phyloP scores from a whole-genome alignment of 1,284 basidiomycete genomes.

The Xerocomus amazonicus region DNA sequence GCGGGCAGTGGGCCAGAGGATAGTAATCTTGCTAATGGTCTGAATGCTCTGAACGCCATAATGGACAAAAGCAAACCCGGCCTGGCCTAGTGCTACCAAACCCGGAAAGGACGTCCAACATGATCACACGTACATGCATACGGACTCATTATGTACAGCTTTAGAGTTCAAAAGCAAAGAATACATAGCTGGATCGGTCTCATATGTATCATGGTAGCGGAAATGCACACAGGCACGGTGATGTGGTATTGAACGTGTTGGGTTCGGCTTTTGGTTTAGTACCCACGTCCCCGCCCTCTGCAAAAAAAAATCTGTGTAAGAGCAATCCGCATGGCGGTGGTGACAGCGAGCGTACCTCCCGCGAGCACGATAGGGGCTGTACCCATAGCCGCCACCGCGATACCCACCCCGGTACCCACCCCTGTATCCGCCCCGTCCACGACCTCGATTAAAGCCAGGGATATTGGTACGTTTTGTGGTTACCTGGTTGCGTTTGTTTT shows the following conservation, averaged over 20 bases:
- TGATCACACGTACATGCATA: background rate
- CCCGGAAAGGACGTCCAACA: conserved; percentile 4
- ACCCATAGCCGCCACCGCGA: conserved; percentile 51
- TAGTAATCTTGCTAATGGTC: conserved; percentile 20
- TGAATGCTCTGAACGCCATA: conserved; percentile 15
- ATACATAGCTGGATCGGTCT: conserved; percentile 30
- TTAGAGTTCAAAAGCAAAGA: conserved; percentile 25
- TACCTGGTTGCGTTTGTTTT: conserved; percentile 51
- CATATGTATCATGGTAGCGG: conserved; percentile 15
- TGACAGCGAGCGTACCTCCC: conserved; percentile 58
- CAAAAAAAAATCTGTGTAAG: conserved; percentile 11
- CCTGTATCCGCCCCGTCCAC: conserved; percentile 74
- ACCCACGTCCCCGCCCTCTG: conserved; percentile 72
- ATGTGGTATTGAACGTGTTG: conserved; percentile 10
- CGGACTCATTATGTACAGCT: conserved; percentile 28
- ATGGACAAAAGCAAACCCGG: background rate
- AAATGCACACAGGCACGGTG: conserved; percentile 9
- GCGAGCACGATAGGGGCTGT: conserved; percentile 73
- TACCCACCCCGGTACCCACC: conserved; percentile 60
- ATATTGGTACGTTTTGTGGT: conserved; percentile 91
- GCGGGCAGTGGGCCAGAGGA: conserved; percentile 25
- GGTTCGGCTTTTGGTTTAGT: conserved; percentile 38
- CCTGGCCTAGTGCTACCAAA: conserved; percentile 14
- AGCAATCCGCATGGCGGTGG: conserved; percentile 3
- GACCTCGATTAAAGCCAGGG: conserved; percentile 83